Conservation (phyloP, 2,329 filamentous ascomycete species). For the Raffaelea ambrosiae region DNA sequence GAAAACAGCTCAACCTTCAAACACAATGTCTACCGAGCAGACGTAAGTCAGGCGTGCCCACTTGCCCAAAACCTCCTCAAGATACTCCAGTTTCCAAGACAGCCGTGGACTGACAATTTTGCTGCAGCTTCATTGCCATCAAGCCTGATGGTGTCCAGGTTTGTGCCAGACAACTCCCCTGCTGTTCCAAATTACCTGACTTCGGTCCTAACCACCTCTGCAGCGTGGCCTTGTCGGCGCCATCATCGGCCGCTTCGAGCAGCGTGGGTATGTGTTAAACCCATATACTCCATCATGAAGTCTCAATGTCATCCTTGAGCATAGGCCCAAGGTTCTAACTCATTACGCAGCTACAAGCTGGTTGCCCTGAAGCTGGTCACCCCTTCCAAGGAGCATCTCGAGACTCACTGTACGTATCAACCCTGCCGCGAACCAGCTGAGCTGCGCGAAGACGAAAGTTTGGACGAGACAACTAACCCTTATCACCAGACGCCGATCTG, state of each 20-base stretch:
- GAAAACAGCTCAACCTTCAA: conserved; percentile 19
- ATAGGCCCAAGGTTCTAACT: no score
- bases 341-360: conserved; percentile 75
- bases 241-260: conserved; percentile 98
- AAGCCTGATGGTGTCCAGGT: conserved; percentile 99
- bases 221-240: conserved; percentile 95
- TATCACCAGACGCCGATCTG: conserved; percentile 65
- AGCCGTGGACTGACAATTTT: no score
- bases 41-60: conserved; percentile 66
- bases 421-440: not conserved
- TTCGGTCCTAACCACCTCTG: not conserved
- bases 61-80: not conserved
- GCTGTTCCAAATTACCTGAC: not conserved
- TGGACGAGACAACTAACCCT: not conserved
- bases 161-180: conserved; percentile 22
- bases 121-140: conserved; percentile 92
- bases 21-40: conserved; percentile 70
- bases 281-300: conserved; percentile 10
- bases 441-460: conserved; percentile 12
- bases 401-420: conserved; percentile 89
- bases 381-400: conserved; percentile 88
- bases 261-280: conserved; percentile 62
- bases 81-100: no score
- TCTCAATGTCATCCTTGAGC: conserved; percentile 5
- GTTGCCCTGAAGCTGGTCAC: conserved; percentile 91